A percentile compares a stretch with the other conserved stretches of the same genome.
Evolutionary conservation across 768 basidiomycete species (phyloP).

Genomic region (Peribolospora baueri): DNA sequence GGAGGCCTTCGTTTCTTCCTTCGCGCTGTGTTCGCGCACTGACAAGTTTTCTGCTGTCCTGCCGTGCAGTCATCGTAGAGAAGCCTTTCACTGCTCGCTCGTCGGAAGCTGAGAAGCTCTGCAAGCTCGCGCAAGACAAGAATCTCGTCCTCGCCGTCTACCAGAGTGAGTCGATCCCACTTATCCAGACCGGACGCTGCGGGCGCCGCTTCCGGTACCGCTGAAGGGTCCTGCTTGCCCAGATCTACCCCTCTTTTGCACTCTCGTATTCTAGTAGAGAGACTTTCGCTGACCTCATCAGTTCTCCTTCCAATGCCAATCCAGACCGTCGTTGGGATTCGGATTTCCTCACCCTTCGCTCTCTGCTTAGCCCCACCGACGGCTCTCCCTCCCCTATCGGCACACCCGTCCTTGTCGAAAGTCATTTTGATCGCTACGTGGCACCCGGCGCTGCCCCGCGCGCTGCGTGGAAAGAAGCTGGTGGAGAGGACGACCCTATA

Average conservation of each 20-base stretch:
- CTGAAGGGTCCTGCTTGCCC: too few relatives aligned
- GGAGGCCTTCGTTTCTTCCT: background rate
- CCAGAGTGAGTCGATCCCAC: conserved; percentile 5
- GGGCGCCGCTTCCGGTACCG: background rate
- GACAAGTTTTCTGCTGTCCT: conserved; percentile 11
- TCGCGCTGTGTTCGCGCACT: background rate
- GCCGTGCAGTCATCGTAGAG: conserved; percentile 38
- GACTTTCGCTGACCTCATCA: background rate
- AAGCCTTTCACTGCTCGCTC: conserved; percentile 47
- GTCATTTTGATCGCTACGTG: too few relatives aligned
- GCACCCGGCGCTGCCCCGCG: too few relatives aligned
- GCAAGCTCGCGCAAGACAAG: conserved; percentile 33
- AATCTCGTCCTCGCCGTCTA: conserved; percentile 31
- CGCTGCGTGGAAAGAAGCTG: too few relatives aligned
- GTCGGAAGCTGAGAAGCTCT: conserved; percentile 36
- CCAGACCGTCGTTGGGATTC: conserved; percentile 41
- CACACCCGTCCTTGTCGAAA: too few relatives aligned
- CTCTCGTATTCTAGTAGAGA: background rate
- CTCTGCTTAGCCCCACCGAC: too few relatives aligned
- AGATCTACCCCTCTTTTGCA: too few relatives aligned
- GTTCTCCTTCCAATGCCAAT: conserved; percentile 17
- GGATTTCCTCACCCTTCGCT: conserved; percentile 38
- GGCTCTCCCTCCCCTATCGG: too few relatives aligned
- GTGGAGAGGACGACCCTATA: too few relatives aligned
- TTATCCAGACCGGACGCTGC: background rate